A percentile compares a stretch with the other conserved stretches of the same genome.
These are phyloP conservation scores for Theileria annulata DNA, from an alignment of 169 alveolate species.

Conservation along the genomic window DNA sequence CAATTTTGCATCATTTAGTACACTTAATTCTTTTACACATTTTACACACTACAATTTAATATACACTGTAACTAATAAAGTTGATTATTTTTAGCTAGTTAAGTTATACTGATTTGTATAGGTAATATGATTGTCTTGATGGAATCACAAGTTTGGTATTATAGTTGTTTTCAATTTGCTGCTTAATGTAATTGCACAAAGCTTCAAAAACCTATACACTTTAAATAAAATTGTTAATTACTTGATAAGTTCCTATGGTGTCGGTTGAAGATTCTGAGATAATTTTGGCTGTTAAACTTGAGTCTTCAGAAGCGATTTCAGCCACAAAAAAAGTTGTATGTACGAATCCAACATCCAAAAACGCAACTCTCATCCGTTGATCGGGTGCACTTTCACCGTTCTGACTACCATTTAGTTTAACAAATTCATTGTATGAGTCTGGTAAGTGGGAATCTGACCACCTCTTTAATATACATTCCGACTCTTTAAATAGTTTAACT, in stretches of 20 bases:
- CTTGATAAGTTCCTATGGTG: slow-evolving; percentile 50
- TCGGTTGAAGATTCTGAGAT: slow-evolving; percentile 48
- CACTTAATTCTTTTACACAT: slow-evolving; percentile 62
- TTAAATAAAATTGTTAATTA: not conserved
- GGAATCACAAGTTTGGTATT: slow-evolving; percentile 23
- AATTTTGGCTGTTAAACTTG: slow-evolving; percentile 11
- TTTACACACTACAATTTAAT: slow-evolving; percentile 29
- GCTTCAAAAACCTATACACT: slow-evolving; percentile 32
- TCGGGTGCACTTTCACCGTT: not conserved
- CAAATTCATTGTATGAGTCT: slow-evolving; percentile 37
- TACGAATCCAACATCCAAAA: slow-evolving; percentile 63
- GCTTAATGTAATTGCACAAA: slow-evolving; percentile 26
- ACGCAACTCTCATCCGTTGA: slow-evolving; percentile 39
- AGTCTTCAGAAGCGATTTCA: slow-evolving; percentile 30
- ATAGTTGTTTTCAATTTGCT: not conserved
- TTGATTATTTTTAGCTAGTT: not conserved
- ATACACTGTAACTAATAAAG: not conserved
- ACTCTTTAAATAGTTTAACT: slow-evolving; percentile 35
- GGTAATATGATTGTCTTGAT: slow-evolving; percentile 39
- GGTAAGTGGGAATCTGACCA: slow-evolving; percentile 66
- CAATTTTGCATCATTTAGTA: slow-evolving; percentile 39
- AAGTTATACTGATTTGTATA: slow-evolving; percentile 30
- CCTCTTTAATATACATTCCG: slow-evolving; percentile 42
- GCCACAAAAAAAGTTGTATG: slow-evolving; percentile 59
- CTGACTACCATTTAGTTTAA: not conserved